Evolutionary conservation across 2,329 filamentous ascomycete genomes (phyloP).

Genomic region (Aspergillus sergii): DNA sequence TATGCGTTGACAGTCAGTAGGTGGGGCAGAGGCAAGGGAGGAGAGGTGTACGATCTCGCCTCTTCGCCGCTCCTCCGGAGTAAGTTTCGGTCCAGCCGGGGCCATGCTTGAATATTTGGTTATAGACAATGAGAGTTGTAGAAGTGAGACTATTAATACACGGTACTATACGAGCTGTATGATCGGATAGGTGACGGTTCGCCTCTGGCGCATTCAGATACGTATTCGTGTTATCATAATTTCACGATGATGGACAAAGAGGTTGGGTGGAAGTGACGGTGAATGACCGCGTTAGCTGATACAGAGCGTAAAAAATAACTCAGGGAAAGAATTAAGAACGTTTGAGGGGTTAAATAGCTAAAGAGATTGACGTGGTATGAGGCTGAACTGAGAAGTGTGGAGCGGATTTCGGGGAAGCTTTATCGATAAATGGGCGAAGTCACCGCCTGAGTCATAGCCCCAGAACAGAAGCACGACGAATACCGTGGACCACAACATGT

Average conservation of each 20-base stretch:
- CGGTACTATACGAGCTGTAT: conserved; percentile 24
- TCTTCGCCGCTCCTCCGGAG: conserved; percentile 77
- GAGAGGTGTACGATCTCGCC: conserved; percentile 72
- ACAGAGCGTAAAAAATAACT: conserved; percentile 5
- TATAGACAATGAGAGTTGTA: neutral
- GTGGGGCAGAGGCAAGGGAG: conserved; percentile 6
- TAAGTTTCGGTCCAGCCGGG: conserved; percentile 56
- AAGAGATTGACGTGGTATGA: neutral
- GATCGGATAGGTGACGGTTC: conserved; percentile 30
- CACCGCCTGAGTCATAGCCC: conserved; percentile 26
- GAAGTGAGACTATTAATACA: conserved; percentile 3
- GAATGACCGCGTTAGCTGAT: neutral
- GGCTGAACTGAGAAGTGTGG: conserved; percentile 13
- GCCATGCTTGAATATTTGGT: conserved; percentile 34
- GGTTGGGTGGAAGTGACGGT: neutral
- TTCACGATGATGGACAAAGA: conserved; percentile 15
- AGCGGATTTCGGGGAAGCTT: conserved; percentile 23
- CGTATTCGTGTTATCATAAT: conserved; percentile 51
- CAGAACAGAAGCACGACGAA: neutral
- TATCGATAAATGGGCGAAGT: conserved; percentile 36
- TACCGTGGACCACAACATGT: neutral
- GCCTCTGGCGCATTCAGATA: conserved; percentile 39
- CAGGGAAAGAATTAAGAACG: neutral
- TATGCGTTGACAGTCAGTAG: conserved; percentile 30
- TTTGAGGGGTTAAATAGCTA: neutral